These are phyloP conservation scores for Vigna reflexopilosa DNA, from an alignment of 306 rosid species.

Conservation along the genomic window DNA sequence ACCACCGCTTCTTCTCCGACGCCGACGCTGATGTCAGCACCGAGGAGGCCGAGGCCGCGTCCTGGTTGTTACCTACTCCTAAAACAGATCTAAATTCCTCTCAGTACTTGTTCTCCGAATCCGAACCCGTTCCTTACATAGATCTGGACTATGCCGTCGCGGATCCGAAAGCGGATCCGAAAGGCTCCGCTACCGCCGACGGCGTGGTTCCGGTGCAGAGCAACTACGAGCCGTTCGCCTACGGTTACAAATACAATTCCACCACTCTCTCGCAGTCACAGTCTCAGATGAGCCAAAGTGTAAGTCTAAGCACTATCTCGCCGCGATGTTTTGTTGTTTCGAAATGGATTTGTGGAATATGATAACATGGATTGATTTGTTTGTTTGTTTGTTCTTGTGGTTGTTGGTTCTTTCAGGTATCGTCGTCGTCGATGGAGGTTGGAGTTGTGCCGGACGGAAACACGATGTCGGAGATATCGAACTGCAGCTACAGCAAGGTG, in stretches of 20 bases:
- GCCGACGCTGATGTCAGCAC: conserved; percentile 66
- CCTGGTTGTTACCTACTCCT: conserved; percentile 79
- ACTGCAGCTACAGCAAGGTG: conserved; percentile 49
- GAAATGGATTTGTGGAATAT: background rate
- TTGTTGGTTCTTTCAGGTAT: conserved; percentile 58
- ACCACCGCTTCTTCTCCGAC: conserved; percentile 65
- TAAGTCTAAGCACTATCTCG: conserved; percentile 42
- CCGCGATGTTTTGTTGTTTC: background rate
- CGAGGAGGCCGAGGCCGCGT: conserved; percentile 95
- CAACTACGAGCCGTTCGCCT: conserved; percentile 63
- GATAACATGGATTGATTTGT: background rate
- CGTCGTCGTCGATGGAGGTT: conserved; percentile 82
- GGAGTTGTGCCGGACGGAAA: conserved; percentile 84
- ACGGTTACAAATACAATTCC: conserved; percentile 50
- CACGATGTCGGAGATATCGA: conserved; percentile 63
- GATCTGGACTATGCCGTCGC: conserved; percentile 74
- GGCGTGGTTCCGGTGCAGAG: conserved; percentile 83
- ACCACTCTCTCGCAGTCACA: conserved; percentile 26
- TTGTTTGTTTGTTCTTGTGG: background rate
- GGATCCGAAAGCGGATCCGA: conserved; percentile 70
- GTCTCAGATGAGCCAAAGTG: conserved; percentile 78
- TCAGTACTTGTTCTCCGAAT: conserved; percentile 58
- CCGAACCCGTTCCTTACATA: conserved; percentile 71
- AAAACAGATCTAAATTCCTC: conserved; percentile 75
- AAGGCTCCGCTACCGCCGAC: conserved; percentile 68